phyloP scores from a whole-genome alignment of 495 filamentous ascomycete genomes.

The Talaromyces thailandensis region DNA sequence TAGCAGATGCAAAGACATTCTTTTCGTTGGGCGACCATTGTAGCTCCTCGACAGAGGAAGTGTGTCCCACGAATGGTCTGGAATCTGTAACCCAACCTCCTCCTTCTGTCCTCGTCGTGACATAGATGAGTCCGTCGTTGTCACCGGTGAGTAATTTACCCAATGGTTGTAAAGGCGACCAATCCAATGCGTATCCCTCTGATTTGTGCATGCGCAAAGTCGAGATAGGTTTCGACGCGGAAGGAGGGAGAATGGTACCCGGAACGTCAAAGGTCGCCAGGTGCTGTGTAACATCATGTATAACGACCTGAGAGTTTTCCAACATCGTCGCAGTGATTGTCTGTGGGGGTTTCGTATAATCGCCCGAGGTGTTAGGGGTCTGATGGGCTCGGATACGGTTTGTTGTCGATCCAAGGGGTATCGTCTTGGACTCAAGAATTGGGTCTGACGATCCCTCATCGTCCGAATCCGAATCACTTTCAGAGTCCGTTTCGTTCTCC shows the following conservation, averaged over 20 bases:
- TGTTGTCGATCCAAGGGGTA: slow-evolving; percentile 74
- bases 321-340: slow-evolving; percentile 87
- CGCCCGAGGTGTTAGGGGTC: slow-evolving; percentile 49
- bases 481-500: slow-evolving; percentile 57
- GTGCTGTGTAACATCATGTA: slow-evolving; percentile 87
- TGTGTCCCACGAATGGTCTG: slow-evolving; percentile 72
- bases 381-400: slow-evolving; percentile 88
- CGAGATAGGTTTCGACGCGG: slow-evolving; percentile 74
- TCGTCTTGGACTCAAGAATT: slow-evolving; percentile 85
- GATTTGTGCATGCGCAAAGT: slow-evolving; percentile 85
- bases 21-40: slow-evolving; percentile 92
- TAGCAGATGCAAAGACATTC: slow-evolving; percentile 87
- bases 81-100: slow-evolving; percentile 81
- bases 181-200: slow-evolving; percentile 92
- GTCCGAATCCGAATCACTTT: slow-evolving; percentile 65
- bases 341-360: slow-evolving; percentile 59
- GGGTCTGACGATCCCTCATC: slow-evolving; percentile 76
- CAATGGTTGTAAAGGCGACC: slow-evolving; percentile 67
- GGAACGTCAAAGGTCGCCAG: slow-evolving; percentile 81
- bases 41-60: slow-evolving; percentile 80
- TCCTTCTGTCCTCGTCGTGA: slow-evolving; percentile 74
- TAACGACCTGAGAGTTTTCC: slow-evolving; percentile 77
- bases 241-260: slow-evolving; percentile 66
- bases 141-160: slow-evolving; percentile 91
- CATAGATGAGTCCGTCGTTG: slow-evolving; percentile 79